Evolutionary conservation across 2,329 filamentous ascomycete genomes (phyloP), one percentile per base, ranked within the genome.

Genomic region (Thielaviopsis populi): DNA sequence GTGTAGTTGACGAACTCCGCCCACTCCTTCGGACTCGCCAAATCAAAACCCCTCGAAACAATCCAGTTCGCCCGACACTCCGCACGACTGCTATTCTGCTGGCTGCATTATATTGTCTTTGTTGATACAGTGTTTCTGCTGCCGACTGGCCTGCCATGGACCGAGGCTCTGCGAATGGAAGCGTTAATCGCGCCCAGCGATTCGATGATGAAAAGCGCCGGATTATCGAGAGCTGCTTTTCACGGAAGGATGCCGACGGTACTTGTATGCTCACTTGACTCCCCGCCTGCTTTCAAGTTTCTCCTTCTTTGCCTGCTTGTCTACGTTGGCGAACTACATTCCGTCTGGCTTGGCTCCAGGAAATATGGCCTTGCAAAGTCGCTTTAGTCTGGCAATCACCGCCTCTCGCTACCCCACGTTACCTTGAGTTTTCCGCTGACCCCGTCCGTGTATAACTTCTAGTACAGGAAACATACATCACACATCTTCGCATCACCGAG

Each of bases 181-280:
- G 53, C 15, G 53, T 56, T 37, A 65, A 65, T 63, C 67, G 76
- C 69, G 92, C 92, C 63, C 90, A 96, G 77, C 83, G 84, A 70
- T 99, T 97, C 74, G 94, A 99, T 74, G 91, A 97, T 72, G 94
- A 99, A 80, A 96, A 96, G 80, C 82, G 84, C 73, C 85, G 94
- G 73, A 96, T 99, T 70, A 87, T 95, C 68, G 88, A 95, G 68
- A 96, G 89, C 75, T 96, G 91, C 77, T 99, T 97, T 78, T 83
- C 79, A 74, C 96, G 95, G 78, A 86, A 86, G 71, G 94, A 97
- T 72, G 80, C 83, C 50, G 89, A 95, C 75, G 91, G 91, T 69
- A 87, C 89, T 66, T 80, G 90, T 95, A 81, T 72, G 87, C 27
- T 48, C 27, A 24, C 66, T 48, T 10, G 4, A n/a, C 50, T 54